phyloP scores from a whole-genome alignment of 179 eudicot species.

The Corrigiola litoralis region DNA sequence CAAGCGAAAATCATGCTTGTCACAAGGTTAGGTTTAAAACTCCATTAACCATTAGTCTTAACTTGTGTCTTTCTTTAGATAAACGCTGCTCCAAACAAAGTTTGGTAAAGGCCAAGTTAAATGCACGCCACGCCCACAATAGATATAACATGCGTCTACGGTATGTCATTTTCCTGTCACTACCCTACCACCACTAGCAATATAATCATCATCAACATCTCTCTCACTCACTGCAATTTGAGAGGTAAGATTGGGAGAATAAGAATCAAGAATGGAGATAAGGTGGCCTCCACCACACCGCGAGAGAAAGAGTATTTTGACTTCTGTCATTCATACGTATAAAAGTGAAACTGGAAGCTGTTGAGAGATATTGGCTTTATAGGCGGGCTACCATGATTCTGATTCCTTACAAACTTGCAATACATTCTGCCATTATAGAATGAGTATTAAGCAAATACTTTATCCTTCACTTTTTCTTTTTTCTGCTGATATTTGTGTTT shows the following conservation, averaged over 20 bases:
- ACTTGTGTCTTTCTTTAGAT: too few relatives aligned
- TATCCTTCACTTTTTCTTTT: not conserved
- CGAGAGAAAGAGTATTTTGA: not conserved
- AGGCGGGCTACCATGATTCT: not conserved
- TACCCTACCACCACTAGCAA: not conserved
- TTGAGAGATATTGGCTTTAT: not conserved
- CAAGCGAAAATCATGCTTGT: too few relatives aligned
- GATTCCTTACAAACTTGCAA: not conserved
- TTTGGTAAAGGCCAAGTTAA: not conserved
- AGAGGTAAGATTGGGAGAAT: not conserved
- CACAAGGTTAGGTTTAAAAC: not conserved
- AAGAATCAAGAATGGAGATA: not conserved
- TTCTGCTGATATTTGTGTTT: not conserved
- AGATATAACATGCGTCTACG: not conserved
- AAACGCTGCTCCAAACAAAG: not conserved
- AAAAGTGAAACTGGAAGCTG: not conserved
- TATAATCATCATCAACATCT: not conserved
- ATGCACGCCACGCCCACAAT: not conserved
- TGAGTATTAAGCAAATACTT: not conserved
- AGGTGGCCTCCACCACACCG: slow-evolving; percentile 5
- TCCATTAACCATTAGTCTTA: too few relatives aligned
- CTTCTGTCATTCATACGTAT: slow-evolving; percentile 6
- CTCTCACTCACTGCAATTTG: too few relatives aligned
- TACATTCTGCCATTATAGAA: not conserved
- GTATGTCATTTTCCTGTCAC: not conserved